Evolutionary conservation across 441 rosid species (phyloP).

Genomic region (Erysimum cheiri): DNA sequence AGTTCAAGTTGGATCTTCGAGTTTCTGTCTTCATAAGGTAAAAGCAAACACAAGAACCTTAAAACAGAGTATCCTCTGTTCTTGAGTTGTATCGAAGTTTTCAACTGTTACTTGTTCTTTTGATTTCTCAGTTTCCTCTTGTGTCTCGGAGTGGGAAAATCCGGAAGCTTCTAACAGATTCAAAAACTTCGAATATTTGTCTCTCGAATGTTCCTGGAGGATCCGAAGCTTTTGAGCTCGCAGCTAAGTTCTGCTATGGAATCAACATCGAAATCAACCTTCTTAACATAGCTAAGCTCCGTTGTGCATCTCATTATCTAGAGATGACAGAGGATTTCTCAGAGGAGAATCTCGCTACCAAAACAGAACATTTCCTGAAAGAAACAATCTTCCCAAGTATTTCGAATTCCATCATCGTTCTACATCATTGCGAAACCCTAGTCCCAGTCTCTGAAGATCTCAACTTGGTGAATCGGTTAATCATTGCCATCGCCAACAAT

Average conservation of each 20-base stretch:
- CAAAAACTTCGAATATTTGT: constrained; percentile 62
- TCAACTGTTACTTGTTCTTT: constrained; percentile 26
- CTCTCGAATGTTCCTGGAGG: constrained; percentile 78
- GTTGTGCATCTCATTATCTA: constrained; percentile 76
- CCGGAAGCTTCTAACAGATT: constrained; percentile 66
- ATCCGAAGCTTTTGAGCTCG: constrained; percentile 84
- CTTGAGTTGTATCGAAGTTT: constrained; percentile 14
- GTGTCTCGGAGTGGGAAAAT: constrained; percentile 90
- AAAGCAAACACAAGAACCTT: constrained; percentile 6
- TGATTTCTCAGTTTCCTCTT: constrained; percentile 72
- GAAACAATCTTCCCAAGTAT: constrained; percentile 71
- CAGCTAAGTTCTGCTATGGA: constrained; percentile 96
- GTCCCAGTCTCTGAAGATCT: constrained; percentile 77
- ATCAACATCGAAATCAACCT: constrained; percentile 67
- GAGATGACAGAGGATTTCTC: constrained; percentile 90
- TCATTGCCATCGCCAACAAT: constrained; percentile 75
- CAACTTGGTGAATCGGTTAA: constrained; percentile 67
- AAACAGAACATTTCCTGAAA: constrained; percentile 68
- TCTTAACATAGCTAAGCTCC: constrained; percentile 72
- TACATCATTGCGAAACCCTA: constrained; percentile 78
- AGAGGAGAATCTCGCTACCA: constrained; percentile 71
- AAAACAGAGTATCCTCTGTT: constrained; percentile 32
- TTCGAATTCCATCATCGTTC: constrained; percentile 68
- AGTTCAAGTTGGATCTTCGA: constrained; percentile 83
- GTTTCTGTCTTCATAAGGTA: constrained; percentile 94